Evolutionary conservation across 441 rosid species (phyloP), one percentile per base, ranked within the genome.

Genomic region (Adansonia gregorii): DNA sequence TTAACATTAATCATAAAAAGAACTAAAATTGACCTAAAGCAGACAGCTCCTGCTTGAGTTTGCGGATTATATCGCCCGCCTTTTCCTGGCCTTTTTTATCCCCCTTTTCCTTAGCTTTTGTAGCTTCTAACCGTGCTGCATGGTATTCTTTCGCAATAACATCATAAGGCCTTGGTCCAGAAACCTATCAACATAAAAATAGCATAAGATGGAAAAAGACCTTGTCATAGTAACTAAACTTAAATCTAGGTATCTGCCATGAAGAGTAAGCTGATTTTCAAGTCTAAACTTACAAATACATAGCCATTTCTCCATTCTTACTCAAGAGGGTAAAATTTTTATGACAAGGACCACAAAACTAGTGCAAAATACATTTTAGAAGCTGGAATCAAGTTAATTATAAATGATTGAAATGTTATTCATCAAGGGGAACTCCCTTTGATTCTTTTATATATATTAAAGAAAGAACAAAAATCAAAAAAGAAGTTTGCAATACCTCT

Each of bases 41-140:
- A 80, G 93, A 83, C 82, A 95, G 83, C 85, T 95, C 98, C 83
- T 91, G 94, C 90, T 95, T 95, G 82, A 95, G 93, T 85, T 89
- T 85, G 77, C 89, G 89, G 81, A 93, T 92, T 39, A 81, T 82
- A 71, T 72, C 78, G 78, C 98, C 93, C 45, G 96, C 94, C 82
- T 78, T 85, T 78, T 87, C 92, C 86, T 93, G 95, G 63, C 89
- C 85, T 73, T 78, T 87, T 82, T 89, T 93, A 84, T 95, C 97
- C 73, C 85, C 77, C 61, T 80, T 88, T 65, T 85, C 93, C 87
- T 95, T 95, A 79, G 99, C 97, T 82, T 85, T 85, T 78, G 88
- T 67, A 79, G 98, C 99, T 78, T 95, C 94, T 69, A 78, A 79
- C 56, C 99, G 87, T 56, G 93, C 98, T 71, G 76, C 88, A 60